phyloP scores from a whole-genome alignment of 75 land plant species.

The Azolla pinnata region DNA sequence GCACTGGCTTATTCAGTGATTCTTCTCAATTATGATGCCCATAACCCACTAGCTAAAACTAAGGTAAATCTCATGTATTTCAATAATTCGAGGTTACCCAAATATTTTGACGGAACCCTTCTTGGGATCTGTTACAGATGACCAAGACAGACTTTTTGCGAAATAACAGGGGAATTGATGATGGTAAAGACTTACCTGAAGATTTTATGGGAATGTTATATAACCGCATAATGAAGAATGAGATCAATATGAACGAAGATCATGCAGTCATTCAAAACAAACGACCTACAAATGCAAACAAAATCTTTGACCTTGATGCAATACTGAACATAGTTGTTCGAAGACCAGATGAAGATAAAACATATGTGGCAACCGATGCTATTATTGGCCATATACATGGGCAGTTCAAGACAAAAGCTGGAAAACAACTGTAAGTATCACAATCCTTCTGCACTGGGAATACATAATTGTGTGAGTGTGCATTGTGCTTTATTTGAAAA shows the following conservation, averaged over 20 bases:
- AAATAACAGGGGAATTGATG: constrained; percentile 96
- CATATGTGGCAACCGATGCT: constrained; percentile 88
- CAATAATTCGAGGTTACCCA: too few species aligned
- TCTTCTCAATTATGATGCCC: constrained; percentile 95
- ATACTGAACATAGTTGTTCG: constrained; percentile 95
- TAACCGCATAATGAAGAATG: constrained; percentile 85
- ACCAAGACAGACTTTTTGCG: constrained; percentile 88
- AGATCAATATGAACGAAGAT: constrained; percentile 97
- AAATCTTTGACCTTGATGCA: constrained; percentile 66
- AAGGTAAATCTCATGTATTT: constrained; percentile 59
- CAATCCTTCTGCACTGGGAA: too few species aligned
- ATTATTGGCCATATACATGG: constrained; percentile 95
- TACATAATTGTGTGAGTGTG: too few species aligned
- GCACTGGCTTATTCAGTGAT: constrained; percentile 97
- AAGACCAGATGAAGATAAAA: constrained; percentile 52
- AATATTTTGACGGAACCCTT: too few species aligned
- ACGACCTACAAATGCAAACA: constrained; percentile 66
- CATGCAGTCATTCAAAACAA: constrained; percentile 44
- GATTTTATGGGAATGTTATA: constrained; percentile 83
- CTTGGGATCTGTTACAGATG: constrained; percentile 77
- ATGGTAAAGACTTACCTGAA: constrained; percentile 94
- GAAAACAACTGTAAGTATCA: constrained; percentile 86
- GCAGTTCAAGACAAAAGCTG: constrained; percentile 94
- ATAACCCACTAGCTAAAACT: constrained; percentile 94
- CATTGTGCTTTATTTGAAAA: too few species aligned